Evolutionary conservation across 2,329 filamentous ascomycete genomes (phyloP), one percentile per base, ranked within the genome.

Genomic region (Ceratocystis huliohia): DNA sequence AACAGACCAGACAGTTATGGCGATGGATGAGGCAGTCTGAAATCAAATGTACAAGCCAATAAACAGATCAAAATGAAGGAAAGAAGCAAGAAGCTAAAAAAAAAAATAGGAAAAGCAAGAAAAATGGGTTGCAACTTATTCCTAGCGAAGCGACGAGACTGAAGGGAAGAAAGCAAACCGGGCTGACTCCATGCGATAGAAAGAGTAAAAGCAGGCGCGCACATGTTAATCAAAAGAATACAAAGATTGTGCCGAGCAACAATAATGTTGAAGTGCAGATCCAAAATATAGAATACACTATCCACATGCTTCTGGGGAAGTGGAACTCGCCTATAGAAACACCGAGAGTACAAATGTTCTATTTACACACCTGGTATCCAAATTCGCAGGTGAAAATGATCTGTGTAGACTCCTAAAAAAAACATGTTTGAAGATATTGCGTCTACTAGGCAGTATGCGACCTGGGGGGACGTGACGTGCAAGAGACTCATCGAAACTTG

Each of bases 391-490:
- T 4, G n/a, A 59, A 59, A 59, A 33, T n/a, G 3, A 20, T 59
- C 2, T 28, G 22, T 25, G 22, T 28, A 15, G 17, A 3, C 28
- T n/a, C 25, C 8, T n/a, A 3, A 1, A 37, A 59, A 59, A 15
- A 37, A 5, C 56, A 15, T 13, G 56, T n/a, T 17, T 13, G 56
- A 8, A 37, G 7, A n/a, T 17, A 22, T 37, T n/a, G 28, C 15
- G 5, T 59, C 56, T 59, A 13, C 56, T 17, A 37, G 33, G n/a
- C 28, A 59, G 30, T 8, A 59, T 59, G n/a, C 25, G 28, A 17
- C 56, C 56, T 22, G 22, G 48, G 56, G 28, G 56, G 48, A 53
- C 56, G 56, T 59, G 56, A 59, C 56, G 56, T 59, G 56, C 56
- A 59, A 59, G 56, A 59, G 56, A 37, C 4, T 59, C 8, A 1